Evolutionary conservation across 495 filamentous ascomycete species (phyloP).

Genomic region (Aspergillus cavernicola): DNA sequence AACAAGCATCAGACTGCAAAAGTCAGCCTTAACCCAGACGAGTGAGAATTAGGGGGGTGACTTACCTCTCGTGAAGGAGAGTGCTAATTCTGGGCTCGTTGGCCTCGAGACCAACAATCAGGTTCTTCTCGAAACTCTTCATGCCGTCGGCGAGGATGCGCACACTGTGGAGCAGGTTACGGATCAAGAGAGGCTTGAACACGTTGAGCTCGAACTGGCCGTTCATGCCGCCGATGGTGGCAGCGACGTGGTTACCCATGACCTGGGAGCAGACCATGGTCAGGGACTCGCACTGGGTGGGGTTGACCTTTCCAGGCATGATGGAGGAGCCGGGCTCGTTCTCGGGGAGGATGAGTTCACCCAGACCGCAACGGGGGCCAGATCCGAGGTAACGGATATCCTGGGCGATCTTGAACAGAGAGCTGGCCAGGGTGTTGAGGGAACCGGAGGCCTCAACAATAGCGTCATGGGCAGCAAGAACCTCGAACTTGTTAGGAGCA

Average conservation of each 20-base stretch:
- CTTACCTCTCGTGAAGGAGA: conserved; percentile 81
- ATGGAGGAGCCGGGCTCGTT: conserved; percentile 97
- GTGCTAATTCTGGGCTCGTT: conserved; percentile 86
- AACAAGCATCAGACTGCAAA: conserved; percentile 87
- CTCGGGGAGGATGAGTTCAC: conserved; percentile 88
- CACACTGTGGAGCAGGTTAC: conserved; percentile 87
- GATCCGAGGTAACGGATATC: conserved; percentile 96
- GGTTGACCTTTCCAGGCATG: conserved; percentile 99
- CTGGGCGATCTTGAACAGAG: conserved; percentile 97
- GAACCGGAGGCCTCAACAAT: conserved; percentile 90
- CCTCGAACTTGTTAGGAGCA: conserved; percentile 98
- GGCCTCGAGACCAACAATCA: conserved; percentile 83
- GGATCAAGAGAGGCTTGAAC: conserved; percentile 95
- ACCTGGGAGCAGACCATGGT: conserved; percentile 98
- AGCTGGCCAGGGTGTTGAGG: conserved; percentile 88
- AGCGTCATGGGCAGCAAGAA: conserved; percentile 94
- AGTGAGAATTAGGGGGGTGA: no score
- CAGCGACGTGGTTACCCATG: conserved; percentile 91
- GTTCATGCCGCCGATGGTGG: conserved; percentile 91
- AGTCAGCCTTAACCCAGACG: conserved; percentile 17
- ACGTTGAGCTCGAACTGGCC: conserved; percentile 99
- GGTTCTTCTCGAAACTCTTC: conserved; percentile 88
- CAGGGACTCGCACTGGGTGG: conserved; percentile 94
- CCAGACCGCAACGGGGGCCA: conserved; percentile 91
- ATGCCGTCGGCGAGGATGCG: conserved; percentile 87